These are phyloP conservation scores for Hirschioporus abietinus DNA, from an alignment of 768 basidiomycete species.

Conservation along the genomic window DNA sequence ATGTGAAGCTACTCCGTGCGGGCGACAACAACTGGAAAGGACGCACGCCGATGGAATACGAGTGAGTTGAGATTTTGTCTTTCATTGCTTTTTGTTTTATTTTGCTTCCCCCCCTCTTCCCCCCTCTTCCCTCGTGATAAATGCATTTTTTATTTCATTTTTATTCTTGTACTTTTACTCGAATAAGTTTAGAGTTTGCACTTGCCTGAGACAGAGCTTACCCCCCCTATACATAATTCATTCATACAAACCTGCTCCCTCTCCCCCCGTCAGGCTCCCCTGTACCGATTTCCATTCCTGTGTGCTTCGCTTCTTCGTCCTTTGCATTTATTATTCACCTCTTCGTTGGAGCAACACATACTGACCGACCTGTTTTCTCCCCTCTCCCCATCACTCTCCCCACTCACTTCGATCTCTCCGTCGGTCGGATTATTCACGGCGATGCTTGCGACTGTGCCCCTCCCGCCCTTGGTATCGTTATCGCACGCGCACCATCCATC, in stretches of 20 bases:
- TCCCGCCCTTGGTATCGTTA: background rate
- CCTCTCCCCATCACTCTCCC: background rate
- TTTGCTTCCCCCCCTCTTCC: conserved; percentile 5
- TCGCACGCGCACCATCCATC: background rate
- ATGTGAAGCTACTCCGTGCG: conserved; percentile 64
- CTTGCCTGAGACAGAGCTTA: background rate
- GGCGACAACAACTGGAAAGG: conserved; percentile 77
- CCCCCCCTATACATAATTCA: background rate
- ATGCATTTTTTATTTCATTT: background rate
- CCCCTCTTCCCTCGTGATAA: conserved; percentile 16
- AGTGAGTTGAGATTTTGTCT: conserved; percentile 37
- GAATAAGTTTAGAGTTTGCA: background rate
- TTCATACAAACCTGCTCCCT: background rate
- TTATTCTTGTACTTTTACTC: background rate
- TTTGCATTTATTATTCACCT: background rate
- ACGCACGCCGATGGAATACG: conserved; percentile 54
- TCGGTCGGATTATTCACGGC: background rate
- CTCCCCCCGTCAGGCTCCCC: background rate
- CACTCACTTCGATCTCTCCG: background rate
- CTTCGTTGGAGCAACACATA: background rate
- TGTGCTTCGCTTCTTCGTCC: background rate
- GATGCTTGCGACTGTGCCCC: background rate
- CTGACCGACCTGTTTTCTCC: background rate
- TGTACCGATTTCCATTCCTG: background rate
- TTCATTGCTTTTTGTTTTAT: conserved; percentile 15